phyloP scores from a whole-genome alignment of 2,329 filamentous ascomycete species.

The Podosphaera leucotricha region DNA sequence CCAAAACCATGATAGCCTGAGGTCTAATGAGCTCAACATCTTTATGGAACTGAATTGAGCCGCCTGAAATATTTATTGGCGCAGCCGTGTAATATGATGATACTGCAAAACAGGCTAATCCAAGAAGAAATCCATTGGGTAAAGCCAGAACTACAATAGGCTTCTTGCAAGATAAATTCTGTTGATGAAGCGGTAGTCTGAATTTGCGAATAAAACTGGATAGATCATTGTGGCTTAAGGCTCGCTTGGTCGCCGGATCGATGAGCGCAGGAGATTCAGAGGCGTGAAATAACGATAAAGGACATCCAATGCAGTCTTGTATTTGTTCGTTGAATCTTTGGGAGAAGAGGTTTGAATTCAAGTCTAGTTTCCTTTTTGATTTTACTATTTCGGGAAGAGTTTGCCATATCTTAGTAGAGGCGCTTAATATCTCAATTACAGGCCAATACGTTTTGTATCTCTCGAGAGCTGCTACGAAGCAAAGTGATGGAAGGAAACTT shows the following conservation, averaged over 20 bases:
- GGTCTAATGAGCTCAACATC: conserved; percentile 26
- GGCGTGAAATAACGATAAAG: background rate
- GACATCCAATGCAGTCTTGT: background rate
- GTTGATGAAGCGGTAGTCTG: conserved; percentile 9
- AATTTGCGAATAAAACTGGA: conserved; percentile 16
- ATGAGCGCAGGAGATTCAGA: conserved; percentile 1
- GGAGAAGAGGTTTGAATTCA: background rate
- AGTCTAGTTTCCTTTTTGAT: background rate
- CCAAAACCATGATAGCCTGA: conserved; percentile 22
- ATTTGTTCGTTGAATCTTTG: background rate
- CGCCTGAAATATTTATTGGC: conserved; percentile 26
- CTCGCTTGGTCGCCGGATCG: conserved; percentile 1
- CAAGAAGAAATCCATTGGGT: conserved; percentile 29
- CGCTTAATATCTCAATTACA: background rate
- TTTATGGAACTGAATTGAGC: conserved; percentile 24
- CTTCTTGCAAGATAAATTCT: conserved; percentile 1
- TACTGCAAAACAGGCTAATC: conserved; percentile 24
- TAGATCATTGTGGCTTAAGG: conserved; percentile 12
- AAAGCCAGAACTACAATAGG: conserved; percentile 21
- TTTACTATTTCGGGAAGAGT: background rate
- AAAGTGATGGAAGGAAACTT: background rate
- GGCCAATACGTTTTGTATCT: background rate
- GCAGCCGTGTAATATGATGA: conserved; percentile 27
- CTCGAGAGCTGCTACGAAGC: background rate
- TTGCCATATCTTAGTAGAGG: background rate